Percentiles rank a stretch among this genome's conserved stretches.
phyloP scores from a whole-genome alignment of 768 basidiomycete genomes.

The Russula dissimulans region DNA sequence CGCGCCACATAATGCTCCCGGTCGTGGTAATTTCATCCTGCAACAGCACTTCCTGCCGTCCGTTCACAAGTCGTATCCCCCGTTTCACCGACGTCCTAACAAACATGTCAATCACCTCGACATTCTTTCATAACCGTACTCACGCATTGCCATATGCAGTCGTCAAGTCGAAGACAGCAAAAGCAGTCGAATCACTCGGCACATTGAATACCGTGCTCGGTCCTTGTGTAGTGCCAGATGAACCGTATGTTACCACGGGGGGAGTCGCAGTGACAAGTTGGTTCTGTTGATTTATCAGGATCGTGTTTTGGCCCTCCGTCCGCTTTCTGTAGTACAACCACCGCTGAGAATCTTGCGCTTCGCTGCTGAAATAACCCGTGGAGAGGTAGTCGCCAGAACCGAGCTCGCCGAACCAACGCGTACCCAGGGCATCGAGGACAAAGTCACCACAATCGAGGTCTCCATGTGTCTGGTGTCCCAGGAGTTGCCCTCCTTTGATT shows the following conservation, averaged over 20 bases:
- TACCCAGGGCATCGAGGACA: constrained; percentile 87
- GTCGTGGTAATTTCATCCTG: constrained; percentile 80
- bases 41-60: constrained; percentile 77
- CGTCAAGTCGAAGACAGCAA: constrained; percentile 68
- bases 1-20: constrained; percentile 70
- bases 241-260: constrained; percentile 46
- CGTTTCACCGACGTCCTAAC: constrained; percentile 64
- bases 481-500: constrained; percentile 70
- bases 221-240: constrained; percentile 53
- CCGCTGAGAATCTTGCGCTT: constrained; percentile 56
- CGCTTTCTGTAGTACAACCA: constrained; percentile 96
- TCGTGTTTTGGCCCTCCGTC: constrained; percentile 96
- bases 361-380: constrained; percentile 66
- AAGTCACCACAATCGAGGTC: constrained; percentile 94
- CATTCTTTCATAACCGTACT: constrained; percentile 24
- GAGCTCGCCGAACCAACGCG: constrained; percentile 91
- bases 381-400: constrained; percentile 83
- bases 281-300: constrained; percentile 66
- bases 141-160: constrained; percentile 69
- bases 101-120: constrained; percentile 17
- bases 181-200: constrained; percentile 64
- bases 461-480: constrained; percentile 85
- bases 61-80: constrained; percentile 77
- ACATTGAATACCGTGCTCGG: constrained; percentile 74
- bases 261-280: constrained; percentile 61